Evolutionary conservation across 208 protist genomes (phyloP), one percentile per base, ranked within the genome.

Genomic region (Trypanosoma boissoni): DNA sequence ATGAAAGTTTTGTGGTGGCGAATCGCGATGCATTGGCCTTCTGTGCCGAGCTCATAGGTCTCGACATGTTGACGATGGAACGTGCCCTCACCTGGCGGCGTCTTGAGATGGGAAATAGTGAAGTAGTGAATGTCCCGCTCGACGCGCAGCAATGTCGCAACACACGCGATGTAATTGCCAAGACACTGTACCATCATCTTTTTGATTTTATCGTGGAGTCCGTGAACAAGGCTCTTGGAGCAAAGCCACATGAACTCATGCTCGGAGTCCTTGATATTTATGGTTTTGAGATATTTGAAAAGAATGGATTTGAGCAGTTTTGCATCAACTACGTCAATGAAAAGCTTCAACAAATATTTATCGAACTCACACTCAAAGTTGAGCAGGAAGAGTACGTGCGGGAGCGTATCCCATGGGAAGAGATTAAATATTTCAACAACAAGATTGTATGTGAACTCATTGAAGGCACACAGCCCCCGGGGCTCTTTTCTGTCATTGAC

Each of bases 301-400:
- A 90, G 32, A 99, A 99, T 71, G 83, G 85, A 21, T 98, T 99
- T 63, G 97, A 99, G 71, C 97, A 99, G 77, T 98, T 99, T 34
- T 99, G 97, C 86, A 99, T 99, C 74, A 99, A 99, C 79, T 99
- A 98, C 66, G 96, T 97, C 36, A 99, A 99, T 62, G 98, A 99
- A 68, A 99, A 98, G 72, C 76, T 99, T 24, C 98, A 99, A 74
- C 97, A 99, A 70, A 98, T 99, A 51, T 99, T 99, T 69, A 99
- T 99, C 58, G 91, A 99, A 27, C 81, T 99, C 34, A 99, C 97
- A 5, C 73, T 99, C 10, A 96, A 97, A 58, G 83, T 86, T 39
- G 97, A 98, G 72, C 98, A 99, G 73, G 94, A 98, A 62, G 97
- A 98, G 67, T 99, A 99, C 74, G 74, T 76, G 6, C 55, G 76